These are phyloP conservation scores for Fusarium odoratissimum DNA, from an alignment of 2,329 filamentous ascomycete species.

Conservation along the genomic window DNA sequence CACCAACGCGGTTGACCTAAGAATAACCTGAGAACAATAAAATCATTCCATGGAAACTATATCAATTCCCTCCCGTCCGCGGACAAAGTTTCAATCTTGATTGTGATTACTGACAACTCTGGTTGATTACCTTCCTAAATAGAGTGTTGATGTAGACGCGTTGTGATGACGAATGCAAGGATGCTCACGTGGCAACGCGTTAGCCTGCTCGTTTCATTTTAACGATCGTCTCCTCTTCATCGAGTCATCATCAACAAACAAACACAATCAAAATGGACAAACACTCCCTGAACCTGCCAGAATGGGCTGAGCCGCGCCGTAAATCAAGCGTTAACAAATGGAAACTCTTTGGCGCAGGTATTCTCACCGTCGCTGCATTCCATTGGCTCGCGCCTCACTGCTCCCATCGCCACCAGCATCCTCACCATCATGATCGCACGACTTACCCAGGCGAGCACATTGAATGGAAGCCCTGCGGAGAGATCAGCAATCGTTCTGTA, in stretches of 20 bases:
- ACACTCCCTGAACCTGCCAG: neutral
- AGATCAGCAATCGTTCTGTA: conserved; percentile 49
- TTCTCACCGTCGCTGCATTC: conserved; percentile 8
- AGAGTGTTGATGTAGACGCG: neutral
- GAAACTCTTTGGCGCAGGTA: conserved; percentile 22
- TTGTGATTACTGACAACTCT: neutral
- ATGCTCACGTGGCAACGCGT: conserved; percentile 20
- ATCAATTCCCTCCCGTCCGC: neutral
- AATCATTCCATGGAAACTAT: neutral
- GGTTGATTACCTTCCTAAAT: neutral
- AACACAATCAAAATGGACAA: conserved; percentile 24
- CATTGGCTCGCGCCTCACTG: conserved; percentile 25
- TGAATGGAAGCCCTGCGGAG: conserved; percentile 55
- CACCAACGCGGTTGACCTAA: neutral
- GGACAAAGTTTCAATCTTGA: neutral
- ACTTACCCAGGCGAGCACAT: conserved; percentile 28
- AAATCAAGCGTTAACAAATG: conserved; percentile 14
- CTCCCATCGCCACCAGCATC: conserved; percentile 18
- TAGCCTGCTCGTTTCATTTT: neutral
- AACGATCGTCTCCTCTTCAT: neutral
- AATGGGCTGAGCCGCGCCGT: neutral
- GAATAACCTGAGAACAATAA: neutral
- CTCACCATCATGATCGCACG: neutral
- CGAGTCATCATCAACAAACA: neutral
- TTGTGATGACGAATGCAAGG: neutral